Conservation (phyloP, 345 rosid species). For the Physaria fendleri region DNA sequence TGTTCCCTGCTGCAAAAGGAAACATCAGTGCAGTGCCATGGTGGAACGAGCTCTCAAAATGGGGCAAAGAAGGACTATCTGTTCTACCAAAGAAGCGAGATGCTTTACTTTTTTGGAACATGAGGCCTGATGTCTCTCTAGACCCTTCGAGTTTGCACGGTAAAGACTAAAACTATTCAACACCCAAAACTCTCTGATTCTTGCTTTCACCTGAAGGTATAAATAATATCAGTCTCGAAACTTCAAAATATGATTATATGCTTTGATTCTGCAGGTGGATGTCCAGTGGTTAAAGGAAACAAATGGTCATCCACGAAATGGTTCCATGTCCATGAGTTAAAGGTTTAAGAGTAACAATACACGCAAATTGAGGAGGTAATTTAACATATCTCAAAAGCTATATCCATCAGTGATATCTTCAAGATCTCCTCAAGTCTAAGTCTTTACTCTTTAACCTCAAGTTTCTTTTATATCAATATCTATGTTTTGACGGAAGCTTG, state of each 20-base stretch:
- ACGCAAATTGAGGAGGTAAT: neutral
- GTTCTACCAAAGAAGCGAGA: slow-evolving; percentile 83
- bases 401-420: no score
- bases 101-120: slow-evolving; percentile 90
- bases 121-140: slow-evolving; percentile 65
- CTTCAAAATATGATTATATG: no score
- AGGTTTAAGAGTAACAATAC: slow-evolving; percentile 25
- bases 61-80: slow-evolving; percentile 73
- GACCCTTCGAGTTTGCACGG: slow-evolving; percentile 88
- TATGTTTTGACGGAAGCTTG: no score
- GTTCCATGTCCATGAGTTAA: slow-evolving; percentile 68
- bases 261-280: slow-evolving; percentile 52
- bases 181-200: no score
- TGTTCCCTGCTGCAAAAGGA: slow-evolving; percentile 81
- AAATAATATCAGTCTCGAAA: no score
- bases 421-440: no score
- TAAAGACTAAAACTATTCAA: no score
- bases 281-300: slow-evolving; percentile 81
- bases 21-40: slow-evolving; percentile 72
- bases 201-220: no score
- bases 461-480: no score
- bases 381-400: no score
- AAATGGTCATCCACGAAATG: slow-evolving; percentile 98
- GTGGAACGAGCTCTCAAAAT: slow-evolving; percentile 82
- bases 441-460: no score